Conservation (phyloP, 805 yeast species). For the Saccharomycopsis selenospora region DNA sequence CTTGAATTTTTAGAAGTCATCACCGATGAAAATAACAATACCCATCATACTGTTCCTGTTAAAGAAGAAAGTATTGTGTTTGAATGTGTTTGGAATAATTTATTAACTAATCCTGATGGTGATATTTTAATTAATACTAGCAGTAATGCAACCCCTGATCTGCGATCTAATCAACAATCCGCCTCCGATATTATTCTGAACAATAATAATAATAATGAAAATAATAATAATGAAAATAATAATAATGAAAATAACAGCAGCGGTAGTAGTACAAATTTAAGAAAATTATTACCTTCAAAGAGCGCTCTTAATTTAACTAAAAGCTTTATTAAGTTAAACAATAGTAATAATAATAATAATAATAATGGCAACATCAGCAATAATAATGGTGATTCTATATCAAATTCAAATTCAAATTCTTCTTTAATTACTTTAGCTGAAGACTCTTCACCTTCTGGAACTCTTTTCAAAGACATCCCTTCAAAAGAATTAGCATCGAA, state of each 20-base stretch:
- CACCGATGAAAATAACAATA: constrained; percentile 24
- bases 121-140: constrained; percentile 16
- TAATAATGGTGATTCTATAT: neutral
- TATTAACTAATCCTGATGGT: constrained; percentile 31
- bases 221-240: too few relatives aligned
- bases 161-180: neutral
- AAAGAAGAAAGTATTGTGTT: constrained; percentile 52
- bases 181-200: too few relatives aligned
- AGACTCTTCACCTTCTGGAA: constrained; percentile 2
- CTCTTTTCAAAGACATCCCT: constrained; percentile 9
- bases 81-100: constrained; percentile 69
- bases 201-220: too few relatives aligned
- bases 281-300: neutral
- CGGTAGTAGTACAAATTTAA: neutral
- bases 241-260: too few relatives aligned
- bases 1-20: constrained; percentile 48
- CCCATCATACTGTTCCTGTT: constrained; percentile 30
- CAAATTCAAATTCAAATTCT: neutral
- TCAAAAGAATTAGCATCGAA: neutral
- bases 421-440: constrained; percentile 8
- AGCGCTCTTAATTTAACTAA: constrained; percentile 2
- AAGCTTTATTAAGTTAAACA: constrained; percentile 1
- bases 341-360: neutral
- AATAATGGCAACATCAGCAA: neutral
- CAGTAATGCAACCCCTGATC: neutral